Conservation (phyloP, 129 eudicot genomes). For the Glebionis coronaria region DNA sequence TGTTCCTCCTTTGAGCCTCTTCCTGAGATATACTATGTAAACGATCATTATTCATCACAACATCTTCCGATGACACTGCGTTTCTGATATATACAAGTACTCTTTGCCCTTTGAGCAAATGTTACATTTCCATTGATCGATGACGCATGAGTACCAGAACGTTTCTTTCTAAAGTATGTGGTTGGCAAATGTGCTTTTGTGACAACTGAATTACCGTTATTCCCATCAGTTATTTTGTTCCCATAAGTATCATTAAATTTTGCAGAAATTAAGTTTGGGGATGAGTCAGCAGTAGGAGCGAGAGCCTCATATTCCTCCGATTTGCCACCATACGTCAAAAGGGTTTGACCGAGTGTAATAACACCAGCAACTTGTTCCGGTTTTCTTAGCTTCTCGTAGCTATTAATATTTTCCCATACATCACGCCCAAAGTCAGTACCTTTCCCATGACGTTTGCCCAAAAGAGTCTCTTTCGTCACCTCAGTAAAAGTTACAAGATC, state of each 20-base stretch:
- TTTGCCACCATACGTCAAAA: slow-evolving; percentile 33
- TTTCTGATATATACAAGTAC: slow-evolving; percentile 32
- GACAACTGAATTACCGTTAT: slow-evolving; percentile 18
- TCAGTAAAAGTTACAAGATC: slow-evolving; percentile 91
- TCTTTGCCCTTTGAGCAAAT: slow-evolving; percentile 60
- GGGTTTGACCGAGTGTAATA: slow-evolving; percentile 30
- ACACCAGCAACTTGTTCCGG: slow-evolving; percentile 31
- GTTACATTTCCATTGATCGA: slow-evolving; percentile 29
- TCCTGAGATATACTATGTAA: slow-evolving; percentile 30
- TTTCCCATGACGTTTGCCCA: slow-evolving; percentile 68
- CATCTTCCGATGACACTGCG: slow-evolving; percentile 33
- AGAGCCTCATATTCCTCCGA: slow-evolving; percentile 41
- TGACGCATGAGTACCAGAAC: slow-evolving; percentile 30
- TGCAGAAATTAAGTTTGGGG: slow-evolving; percentile 27
- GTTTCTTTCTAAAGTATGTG: slow-evolving; percentile 52
- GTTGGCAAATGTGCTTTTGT: slow-evolving; percentile 35
- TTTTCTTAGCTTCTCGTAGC: slow-evolving; percentile 61
- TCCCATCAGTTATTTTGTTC: slow-evolving; percentile 19
- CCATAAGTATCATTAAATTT: slow-evolving; percentile 37
- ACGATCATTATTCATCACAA: slow-evolving; percentile 29
- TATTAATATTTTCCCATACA: slow-evolving; percentile 61
- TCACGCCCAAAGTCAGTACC: slow-evolving; percentile 88
- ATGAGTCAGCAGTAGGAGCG: slow-evolving; percentile 28
- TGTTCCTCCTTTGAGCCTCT: slow-evolving; percentile 53
- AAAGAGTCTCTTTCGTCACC: slow-evolving; percentile 59